Conservation (phyloP, 2,329 filamentous ascomycete species). For the Alternaria infectoria region DNA sequence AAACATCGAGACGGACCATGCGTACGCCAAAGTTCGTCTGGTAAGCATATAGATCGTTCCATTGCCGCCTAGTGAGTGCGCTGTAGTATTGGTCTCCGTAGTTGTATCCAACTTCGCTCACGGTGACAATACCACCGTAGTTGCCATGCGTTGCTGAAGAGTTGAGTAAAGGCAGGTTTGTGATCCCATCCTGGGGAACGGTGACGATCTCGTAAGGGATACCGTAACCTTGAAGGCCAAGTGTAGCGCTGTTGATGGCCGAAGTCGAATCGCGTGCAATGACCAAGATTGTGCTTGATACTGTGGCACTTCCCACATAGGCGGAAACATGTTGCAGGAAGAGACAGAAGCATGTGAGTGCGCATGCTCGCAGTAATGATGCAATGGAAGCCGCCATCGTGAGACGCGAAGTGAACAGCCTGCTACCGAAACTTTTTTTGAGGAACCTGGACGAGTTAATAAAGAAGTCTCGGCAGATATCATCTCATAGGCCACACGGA, state of each 20-base stretch:
- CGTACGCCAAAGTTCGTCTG: conserved; percentile 64
- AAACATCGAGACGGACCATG: conserved; percentile 67
- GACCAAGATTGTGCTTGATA: conserved; percentile 60
- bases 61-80: conserved; percentile 63
- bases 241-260: conserved; percentile 58
- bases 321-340: conserved; percentile 25
- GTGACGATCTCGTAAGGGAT: conserved; percentile 64
- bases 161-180: conserved; percentile 60
- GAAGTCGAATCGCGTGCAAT: conserved; percentile 61
- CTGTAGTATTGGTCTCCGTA: conserved; percentile 58
- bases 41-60: conserved; percentile 63
- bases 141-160: conserved; percentile 58
- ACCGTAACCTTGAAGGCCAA: conserved; percentile 65
- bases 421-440: conserved; percentile 23
- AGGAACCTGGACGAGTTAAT: conserved; percentile 38
- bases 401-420: conserved; percentile 21
- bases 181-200: conserved; percentile 60
- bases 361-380: conserved; percentile 32
- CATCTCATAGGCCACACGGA: conserved; percentile 29
- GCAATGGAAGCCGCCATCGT: conserved; percentile 35
- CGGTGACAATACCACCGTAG: conserved; percentile 65
- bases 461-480: conserved; percentile 40
- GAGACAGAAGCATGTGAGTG: conserved; percentile 30
- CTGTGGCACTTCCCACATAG: conserved; percentile 33
- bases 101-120: conserved; percentile 62